Percentiles rank a stretch among this genome's conserved stretches.
Conservation (phyloP, 306 rosid genomes). For the Fagus crenata region DNA sequence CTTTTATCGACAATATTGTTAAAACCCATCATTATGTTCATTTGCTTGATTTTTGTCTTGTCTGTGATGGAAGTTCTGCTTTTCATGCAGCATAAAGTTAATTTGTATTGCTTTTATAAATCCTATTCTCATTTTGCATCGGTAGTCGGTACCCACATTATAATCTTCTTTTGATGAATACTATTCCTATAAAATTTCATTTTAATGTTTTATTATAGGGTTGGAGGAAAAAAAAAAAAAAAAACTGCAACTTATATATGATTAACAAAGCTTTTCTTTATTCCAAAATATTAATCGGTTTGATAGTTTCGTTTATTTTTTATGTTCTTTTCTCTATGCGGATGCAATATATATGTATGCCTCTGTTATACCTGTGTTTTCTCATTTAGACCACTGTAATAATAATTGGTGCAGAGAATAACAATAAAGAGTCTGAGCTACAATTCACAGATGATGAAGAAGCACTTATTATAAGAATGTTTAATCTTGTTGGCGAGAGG, state of each 20-base stretch:
- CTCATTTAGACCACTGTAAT: not conserved
- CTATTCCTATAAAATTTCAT: no score
- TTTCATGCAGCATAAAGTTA: not conserved
- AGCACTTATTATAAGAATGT: not conserved
- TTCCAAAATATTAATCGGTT: no score
- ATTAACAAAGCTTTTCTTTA: no score
- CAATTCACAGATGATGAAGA: slow-evolving; percentile 3
- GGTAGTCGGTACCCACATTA: no score
- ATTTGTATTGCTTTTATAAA: no score
- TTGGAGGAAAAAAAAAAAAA: no score
- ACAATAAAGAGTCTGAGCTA: not conserved
- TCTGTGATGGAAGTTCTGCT: not conserved
- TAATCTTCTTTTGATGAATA: no score
- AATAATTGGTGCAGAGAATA: not conserved
- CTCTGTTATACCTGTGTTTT: not conserved
- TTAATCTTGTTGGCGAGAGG: slow-evolving; percentile 17
- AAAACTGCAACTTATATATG: no score
- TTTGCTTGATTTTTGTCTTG: not conserved
- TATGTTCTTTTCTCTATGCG: not conserved
- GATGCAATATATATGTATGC: not conserved
- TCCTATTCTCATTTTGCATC: no score
- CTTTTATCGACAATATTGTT: not conserved
- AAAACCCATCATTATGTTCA: not conserved
- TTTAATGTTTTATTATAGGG: no score
- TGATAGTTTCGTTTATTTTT: not conserved